Conservation (phyloP, 108 stramenopile species). For the Nitzschia sp. region DNA sequence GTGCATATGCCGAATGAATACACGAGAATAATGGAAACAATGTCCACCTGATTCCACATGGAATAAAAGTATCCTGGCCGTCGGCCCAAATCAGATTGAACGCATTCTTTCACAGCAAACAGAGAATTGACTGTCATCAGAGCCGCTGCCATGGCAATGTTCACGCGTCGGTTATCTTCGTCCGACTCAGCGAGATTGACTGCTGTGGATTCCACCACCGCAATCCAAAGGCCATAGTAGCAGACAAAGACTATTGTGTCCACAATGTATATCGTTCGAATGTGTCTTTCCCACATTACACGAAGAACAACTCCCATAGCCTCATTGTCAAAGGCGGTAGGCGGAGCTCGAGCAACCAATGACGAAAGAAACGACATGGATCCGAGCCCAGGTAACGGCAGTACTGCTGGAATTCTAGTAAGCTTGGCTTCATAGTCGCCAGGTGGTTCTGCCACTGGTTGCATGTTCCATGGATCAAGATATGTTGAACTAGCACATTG, state of each 20-base stretch:
- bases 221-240: constrained; percentile 35
- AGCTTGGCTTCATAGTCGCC: constrained; percentile 3
- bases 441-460: background rate
- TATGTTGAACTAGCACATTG: constrained; percentile 15
- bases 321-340: constrained; percentile 37
- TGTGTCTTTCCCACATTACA: constrained; percentile 35
- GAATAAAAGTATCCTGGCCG: constrained; percentile 19
- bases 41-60: constrained; percentile 34
- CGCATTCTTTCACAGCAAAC: constrained; percentile 31
- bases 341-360: constrained; percentile 19
- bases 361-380: constrained; percentile 29
- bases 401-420: constrained; percentile 28
- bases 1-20: constrained; percentile 13
- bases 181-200: background rate
- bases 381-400: constrained; percentile 41
- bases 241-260: constrained; percentile 22
- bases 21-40: constrained; percentile 28
- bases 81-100: constrained; percentile 30
- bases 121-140: constrained; percentile 27
- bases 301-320: constrained; percentile 43
- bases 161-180: background rate
- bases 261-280: constrained; percentile 23
- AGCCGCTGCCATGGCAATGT: constrained; percentile 7
- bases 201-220: constrained; percentile 19
- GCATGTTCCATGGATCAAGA: constrained; percentile 25